Percentiles rank a stretch among this genome's conserved stretches.
Evolutionary conservation across 2,329 filamentous ascomycete genomes (phyloP).

Genomic region (Teratosphaeriaceae sp.): DNA sequence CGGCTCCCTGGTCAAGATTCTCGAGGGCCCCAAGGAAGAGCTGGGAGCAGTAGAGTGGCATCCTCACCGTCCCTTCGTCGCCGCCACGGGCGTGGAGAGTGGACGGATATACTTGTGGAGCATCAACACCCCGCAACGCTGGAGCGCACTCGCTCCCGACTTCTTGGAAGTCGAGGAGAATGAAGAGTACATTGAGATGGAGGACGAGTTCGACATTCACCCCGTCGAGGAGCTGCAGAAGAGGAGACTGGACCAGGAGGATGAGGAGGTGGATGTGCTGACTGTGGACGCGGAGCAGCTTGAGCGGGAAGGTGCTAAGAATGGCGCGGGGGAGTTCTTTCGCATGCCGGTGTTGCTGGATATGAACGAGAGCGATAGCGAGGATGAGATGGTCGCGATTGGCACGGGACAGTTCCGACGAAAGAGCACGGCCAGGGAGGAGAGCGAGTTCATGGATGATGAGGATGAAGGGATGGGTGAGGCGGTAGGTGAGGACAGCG

Average conservation of each 20-base stretch:
- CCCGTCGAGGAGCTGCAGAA: slow-evolving; percentile 92
- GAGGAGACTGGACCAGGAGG: slow-evolving; percentile 80
- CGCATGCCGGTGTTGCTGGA: slow-evolving; percentile 91
- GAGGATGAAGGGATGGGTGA: slow-evolving; percentile 5
- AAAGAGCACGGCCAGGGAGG: slow-evolving; percentile 54
- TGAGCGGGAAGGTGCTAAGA: slow-evolving; percentile 43
- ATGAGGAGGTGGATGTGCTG: slow-evolving; percentile 87
- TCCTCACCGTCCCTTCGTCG: slow-evolving; percentile 76
- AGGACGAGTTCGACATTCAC: slow-evolving; percentile 98
- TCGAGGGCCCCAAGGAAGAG: slow-evolving; percentile 95
- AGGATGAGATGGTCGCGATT: slow-evolving; percentile 71
- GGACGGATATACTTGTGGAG: slow-evolving; percentile 95
- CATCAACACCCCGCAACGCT: slow-evolving; percentile 88
- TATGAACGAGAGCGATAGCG: slow-evolving; percentile 87
- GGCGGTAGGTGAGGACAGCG: neutral
- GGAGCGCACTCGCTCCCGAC: slow-evolving; percentile 94
- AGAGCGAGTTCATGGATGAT: slow-evolving; percentile 36
- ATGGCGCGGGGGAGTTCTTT: slow-evolving; percentile 49
- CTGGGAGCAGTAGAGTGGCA: slow-evolving; percentile 98
- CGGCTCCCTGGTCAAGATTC: slow-evolving; percentile 89
- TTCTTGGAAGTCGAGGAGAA: slow-evolving; percentile 98
- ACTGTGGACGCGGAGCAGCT: slow-evolving; percentile 58
- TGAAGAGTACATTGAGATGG: slow-evolving; percentile 88
- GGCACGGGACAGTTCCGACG: slow-evolving; percentile 77
- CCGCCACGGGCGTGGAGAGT: slow-evolving; percentile 86